Evolutionary conservation across 2,329 filamentous ascomycete species (phyloP), one percentile per base, ranked within the genome.

Genomic region (Monilinia laxa): DNA sequence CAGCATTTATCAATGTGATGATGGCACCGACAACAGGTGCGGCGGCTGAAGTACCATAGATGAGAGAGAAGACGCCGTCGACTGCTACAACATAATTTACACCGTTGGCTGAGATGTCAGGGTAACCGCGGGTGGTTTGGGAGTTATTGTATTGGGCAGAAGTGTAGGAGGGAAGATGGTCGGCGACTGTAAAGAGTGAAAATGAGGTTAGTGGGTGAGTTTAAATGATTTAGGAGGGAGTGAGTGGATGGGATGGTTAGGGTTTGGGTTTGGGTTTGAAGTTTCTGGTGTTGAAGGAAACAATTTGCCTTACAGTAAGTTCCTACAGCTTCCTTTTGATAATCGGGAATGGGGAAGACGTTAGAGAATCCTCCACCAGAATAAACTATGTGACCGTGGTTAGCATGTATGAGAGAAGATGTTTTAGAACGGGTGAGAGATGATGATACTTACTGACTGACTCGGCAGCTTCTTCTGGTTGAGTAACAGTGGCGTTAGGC

Each of bases 301-400:
- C 68, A 62, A 60, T 71, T 66, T 11, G 69, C n/a, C 5, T 65
- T 65, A 58, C 75, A 76, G 62, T 76, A 76, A 3, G 67, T 63
- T 4, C 69, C 67, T 1, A 76, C 45, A 11, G 72, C 69, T 1
- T 70, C 67, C 11, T 75, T 72, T 70, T 85, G 83, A 73, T 85
- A 85, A 18, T 73, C 70, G 0, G 83, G 82, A 3, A 80, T 71
- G 1, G 4, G 81, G 81, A 55, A 82, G 72, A 75, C 82, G 81
- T 71, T 80, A 25, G 87, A 86, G 75, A 94, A 95, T 75, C 94
- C 90, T 67, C 87, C 80, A 18, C 88, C 87, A n/a, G 85, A 89
- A 80, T 93, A 93, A 75, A 96, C 85, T 79, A 95, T 7, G 49
- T 4, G 7, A 10, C 16, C 20, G 35, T 77, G 75, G 69, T 83